Base-by-base conservation (phyloP, 2,329 filamentous ascomycete species). In the Calonectria henricotiae region DNA sequence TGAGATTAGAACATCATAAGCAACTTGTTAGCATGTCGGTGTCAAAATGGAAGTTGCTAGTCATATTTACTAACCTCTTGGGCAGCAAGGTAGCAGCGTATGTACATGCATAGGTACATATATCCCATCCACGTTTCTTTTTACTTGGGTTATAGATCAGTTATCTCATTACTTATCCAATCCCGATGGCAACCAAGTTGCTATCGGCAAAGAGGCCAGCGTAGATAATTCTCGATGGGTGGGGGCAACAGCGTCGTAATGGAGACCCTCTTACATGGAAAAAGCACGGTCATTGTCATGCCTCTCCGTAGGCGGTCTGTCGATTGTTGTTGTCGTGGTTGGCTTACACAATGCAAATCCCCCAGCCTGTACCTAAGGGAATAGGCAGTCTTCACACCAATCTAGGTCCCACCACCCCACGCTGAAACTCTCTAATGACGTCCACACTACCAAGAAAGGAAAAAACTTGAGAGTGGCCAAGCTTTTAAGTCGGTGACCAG, bases 381-480 rank as follows among this genome's bases (percentile, higher is more conserved):
- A 67, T 37, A 32, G 54, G 54, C 23, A 58, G 25, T 65, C 51
- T 37, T 58, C 37, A n/a, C 55, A 62, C 39, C 46, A 17, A 20
- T 62, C 54, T 25, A 30, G 25, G 61, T 62, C 30, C 51, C 44
- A 67, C 23, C 63, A 69, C 63, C 70, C 65, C 65, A 66, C 65
- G 67, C 75, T 71, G 30, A 67, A 61, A 49, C 30, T 68, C 44
- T 49, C 17, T 39, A 47, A 64, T 69, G 71, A 73, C 71, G 69
- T 71, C 44, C 70, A 30, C 39, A 54, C 23, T 63, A n/a, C 60
- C 51, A 20, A 58, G 62, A 39, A 65, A 8, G 66, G 58, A 64
- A 67, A 68, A 69, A 71, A 54, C 41, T 7, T 54, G 62, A 69
- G 67, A 65, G 44, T 12, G 32, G 44, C 37, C 54, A 44, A 62